Percentiles rank a stretch among this genome's conserved stretches.
Evolutionary conservation across 257 asterid species (phyloP).

Genomic region (Nicotiana otophora): DNA sequence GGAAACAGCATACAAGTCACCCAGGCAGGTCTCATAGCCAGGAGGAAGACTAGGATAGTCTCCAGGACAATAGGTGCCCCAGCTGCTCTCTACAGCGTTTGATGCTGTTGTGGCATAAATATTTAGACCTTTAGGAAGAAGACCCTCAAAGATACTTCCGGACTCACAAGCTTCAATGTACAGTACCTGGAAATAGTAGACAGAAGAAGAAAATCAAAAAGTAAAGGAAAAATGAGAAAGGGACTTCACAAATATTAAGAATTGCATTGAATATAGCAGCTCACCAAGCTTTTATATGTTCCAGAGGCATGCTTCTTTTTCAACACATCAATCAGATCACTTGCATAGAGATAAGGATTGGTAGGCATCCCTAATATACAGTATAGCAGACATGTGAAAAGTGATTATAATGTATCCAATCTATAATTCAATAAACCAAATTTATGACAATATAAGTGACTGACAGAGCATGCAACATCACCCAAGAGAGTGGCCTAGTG

Average conservation of each 20-base stretch:
- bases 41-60: conserved; percentile 78
- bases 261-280: background rate
- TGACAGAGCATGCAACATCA: background rate
- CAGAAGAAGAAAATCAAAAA: conserved; percentile 9
- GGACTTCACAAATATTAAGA: background rate
- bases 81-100: conserved; percentile 88
- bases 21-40: conserved; percentile 86
- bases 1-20: conserved; percentile 87
- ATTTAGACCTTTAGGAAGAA: conserved; percentile 71
- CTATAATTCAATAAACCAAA: background rate
- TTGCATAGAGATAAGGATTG: conserved; percentile 63
- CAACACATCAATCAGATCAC: conserved; percentile 52
- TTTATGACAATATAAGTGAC: background rate
- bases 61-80: conserved; percentile 98
- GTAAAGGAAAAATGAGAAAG: background rate
- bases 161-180: conserved; percentile 95
- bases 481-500: no score
- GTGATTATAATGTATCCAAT: background rate
- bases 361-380: conserved; percentile 73
- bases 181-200: conserved; percentile 48
- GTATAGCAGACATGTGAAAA: background rate
- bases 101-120: conserved; percentile 96
- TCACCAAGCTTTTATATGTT: conserved; percentile 86
- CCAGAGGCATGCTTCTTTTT: conserved; percentile 75
- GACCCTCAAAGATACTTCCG: conserved; percentile 96